These are phyloP conservation scores for Penicillium griseofulvum DNA, from an alignment of 2,329 filamentous ascomycete genomes.

Conservation along the genomic window DNA sequence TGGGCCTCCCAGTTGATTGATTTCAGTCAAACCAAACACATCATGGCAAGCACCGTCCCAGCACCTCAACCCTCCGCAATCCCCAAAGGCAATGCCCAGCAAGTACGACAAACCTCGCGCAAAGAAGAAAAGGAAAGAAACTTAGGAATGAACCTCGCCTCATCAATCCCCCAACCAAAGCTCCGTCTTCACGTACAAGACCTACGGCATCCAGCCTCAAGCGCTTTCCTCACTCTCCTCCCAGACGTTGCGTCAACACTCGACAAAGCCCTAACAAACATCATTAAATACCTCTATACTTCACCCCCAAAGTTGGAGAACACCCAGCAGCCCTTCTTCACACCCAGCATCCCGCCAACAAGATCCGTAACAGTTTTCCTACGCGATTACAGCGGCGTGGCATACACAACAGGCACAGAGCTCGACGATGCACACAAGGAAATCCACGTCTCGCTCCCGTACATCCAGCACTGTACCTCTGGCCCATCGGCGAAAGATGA, in stretches of 20 bases:
- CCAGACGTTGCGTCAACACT: conserved; percentile 61
- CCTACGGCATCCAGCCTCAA: conserved; percentile 29
- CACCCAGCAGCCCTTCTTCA: conserved; percentile 22
- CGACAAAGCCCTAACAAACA: conserved; percentile 61
- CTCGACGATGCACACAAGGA: conserved; percentile 87
- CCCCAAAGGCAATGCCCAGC: conserved; percentile 4
- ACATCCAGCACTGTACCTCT: conserved; percentile 53
- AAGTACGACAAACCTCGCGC: neutral
- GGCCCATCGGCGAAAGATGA: conserved; percentile 22
- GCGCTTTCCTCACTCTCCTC: conserved; percentile 65
- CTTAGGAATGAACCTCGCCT: conserved; percentile 4
- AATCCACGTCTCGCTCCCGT: conserved; percentile 79
- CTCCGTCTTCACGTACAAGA: conserved; percentile 37
- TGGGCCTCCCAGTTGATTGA: too few species aligned
- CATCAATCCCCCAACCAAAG: conserved; percentile 29
- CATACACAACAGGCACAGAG: conserved; percentile 79
- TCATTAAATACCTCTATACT: conserved; percentile 71
- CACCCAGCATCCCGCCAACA: conserved; percentile 57
- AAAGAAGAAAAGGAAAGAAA: neutral
- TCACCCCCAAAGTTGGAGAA: conserved; percentile 10
- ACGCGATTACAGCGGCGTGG: conserved; percentile 76
- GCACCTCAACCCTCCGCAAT: conserved; percentile 15
- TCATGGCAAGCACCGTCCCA: conserved; percentile 13
- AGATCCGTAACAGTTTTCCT: conserved; percentile 83
- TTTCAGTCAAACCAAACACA: neutral